Conservation (phyloP, 768 basidiomycete genomes). For the Collybiopsis confluens region DNA sequence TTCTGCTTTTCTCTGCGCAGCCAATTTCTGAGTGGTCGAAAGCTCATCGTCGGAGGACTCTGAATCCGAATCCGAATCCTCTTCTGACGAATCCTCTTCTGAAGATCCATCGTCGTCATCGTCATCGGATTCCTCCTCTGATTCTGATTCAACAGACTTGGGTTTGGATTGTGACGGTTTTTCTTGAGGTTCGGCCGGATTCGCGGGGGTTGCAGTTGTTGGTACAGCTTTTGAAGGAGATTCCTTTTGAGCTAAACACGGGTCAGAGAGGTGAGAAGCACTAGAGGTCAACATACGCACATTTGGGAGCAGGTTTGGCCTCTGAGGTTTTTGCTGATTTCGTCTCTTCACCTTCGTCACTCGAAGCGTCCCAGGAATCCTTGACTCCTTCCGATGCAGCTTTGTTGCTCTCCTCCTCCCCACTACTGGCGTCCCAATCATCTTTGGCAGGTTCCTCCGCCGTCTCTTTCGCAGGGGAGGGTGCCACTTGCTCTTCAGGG, state of each 20-base stretch:
- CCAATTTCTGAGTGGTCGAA: constrained; percentile 61
- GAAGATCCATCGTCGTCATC: constrained; percentile 38
- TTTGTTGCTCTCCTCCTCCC: constrained; percentile 40
- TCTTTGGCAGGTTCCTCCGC: constrained; percentile 38
- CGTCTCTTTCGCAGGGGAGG: constrained; percentile 20
- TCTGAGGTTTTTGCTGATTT: constrained; percentile 20
- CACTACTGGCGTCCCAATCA: constrained; percentile 70
- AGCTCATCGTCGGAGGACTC: constrained; percentile 61
- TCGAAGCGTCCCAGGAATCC: constrained; percentile 49
- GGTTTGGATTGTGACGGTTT: constrained; percentile 14
- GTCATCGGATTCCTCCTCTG: constrained; percentile 29
- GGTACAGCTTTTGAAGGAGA: constrained; percentile 19
- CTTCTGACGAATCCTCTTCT: constrained; percentile 45
- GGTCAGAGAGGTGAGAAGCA: not conserved
- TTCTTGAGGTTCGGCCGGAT: constrained; percentile 18
- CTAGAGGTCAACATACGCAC: not conserved
- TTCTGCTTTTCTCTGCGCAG: constrained; percentile 72
- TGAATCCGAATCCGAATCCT: constrained; percentile 42
- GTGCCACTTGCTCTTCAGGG: constrained; percentile 4
- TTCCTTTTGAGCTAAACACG: not conserved
- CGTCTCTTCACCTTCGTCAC: constrained; percentile 40
- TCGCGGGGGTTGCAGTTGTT: constrained; percentile 22
- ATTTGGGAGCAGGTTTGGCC: constrained; percentile 20
- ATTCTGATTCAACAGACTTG: constrained; percentile 30
- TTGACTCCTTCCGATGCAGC: constrained; percentile 28